Evolutionary conservation across 768 basidiomycete species (phyloP), one percentile per base, ranked within the genome.

Genomic region (Termitomyces sp.): DNA sequence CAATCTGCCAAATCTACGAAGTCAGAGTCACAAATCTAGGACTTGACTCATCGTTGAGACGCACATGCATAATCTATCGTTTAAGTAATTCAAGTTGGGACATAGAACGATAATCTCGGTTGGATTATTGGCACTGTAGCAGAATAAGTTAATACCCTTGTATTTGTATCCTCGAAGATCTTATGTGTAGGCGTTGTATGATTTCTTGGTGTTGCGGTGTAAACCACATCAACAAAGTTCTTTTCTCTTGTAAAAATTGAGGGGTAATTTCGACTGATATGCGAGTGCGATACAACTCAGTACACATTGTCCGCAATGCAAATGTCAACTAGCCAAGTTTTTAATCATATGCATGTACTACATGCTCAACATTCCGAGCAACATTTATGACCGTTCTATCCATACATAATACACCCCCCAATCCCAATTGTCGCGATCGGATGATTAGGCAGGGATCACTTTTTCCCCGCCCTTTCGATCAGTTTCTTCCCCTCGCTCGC

Each of bases 341-440:
- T 36, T 48, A 39, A 55, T 56, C 33, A 60, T 62, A n/a, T n/a
- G n/a, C n/a, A n/a, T n/a, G n/a, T n/a, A 52, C 36, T 45, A 50
- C 56, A 48, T 59, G 57, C 22, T 7, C 45, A 58, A 54, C 54
- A 22, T 58, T 55, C 36, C 36, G n/a, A 9, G 13, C 5, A 57
- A 16, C 50, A 60, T 57, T 57, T 31, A 54, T 60, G 48, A 51
- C 31, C 15, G 18, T 51, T 9, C 37, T 37, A 39, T 39, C n/a
- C 36, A 37, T 18, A n/a, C 50, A 24, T 26, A 29, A 45, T 16
- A 16, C 20, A 26, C 39, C 29, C 22, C n/a, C 47, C 1, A 49
- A 18, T 46, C 54, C 34, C 44, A 45, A 55, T 52, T 31, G 45
- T 31, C 7, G 29, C 39, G 24, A 18, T 29, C 29, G 28, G 33